A percentile compares a stretch with the other conserved stretches of the same genome.
These are phyloP conservation scores for Jatropha multifida DNA, from an alignment of 441 rosid species.

Conservation along the genomic window DNA sequence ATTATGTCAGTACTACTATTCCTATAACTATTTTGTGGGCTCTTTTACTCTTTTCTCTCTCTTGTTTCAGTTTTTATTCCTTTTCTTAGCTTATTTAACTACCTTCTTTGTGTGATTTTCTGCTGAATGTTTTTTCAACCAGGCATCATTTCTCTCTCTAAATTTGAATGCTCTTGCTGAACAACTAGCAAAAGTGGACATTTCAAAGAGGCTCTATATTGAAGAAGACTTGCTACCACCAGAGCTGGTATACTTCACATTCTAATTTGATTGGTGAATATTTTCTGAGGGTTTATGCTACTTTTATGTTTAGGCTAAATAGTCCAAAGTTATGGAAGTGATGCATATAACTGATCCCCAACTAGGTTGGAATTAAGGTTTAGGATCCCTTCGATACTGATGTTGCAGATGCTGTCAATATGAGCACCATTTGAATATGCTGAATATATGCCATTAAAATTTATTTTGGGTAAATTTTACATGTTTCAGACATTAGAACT, in stretches of 20 bases:
- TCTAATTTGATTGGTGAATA: slow-evolving; percentile 5
- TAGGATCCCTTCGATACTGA: not conserved
- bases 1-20: not conserved
- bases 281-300: not conserved
- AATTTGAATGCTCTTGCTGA: slow-evolving; percentile 59
- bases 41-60: not conserved
- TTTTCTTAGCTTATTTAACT: not conserved
- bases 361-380: not conserved
- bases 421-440: too few species aligned
- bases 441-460: too few species aligned
- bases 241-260: slow-evolving; percentile 48
- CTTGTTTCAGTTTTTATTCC: not conserved
- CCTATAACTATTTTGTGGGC: not conserved
- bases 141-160: slow-evolving; percentile 69
- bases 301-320: not conserved
- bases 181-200: slow-evolving; percentile 58
- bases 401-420: too few species aligned
- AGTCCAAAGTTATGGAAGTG: not conserved
- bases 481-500: too few species aligned
- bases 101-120: not conserved
- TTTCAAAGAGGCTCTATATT: slow-evolving; percentile 66
- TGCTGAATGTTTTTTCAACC: slow-evolving; percentile 9
- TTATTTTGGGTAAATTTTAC: too few species aligned
- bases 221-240: slow-evolving; percentile 65
- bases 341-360: not conserved